These are phyloP conservation scores for Fusarium sp. DNA, from an alignment of 2,329 filamentous ascomycete species.

Conservation along the genomic window DNA sequence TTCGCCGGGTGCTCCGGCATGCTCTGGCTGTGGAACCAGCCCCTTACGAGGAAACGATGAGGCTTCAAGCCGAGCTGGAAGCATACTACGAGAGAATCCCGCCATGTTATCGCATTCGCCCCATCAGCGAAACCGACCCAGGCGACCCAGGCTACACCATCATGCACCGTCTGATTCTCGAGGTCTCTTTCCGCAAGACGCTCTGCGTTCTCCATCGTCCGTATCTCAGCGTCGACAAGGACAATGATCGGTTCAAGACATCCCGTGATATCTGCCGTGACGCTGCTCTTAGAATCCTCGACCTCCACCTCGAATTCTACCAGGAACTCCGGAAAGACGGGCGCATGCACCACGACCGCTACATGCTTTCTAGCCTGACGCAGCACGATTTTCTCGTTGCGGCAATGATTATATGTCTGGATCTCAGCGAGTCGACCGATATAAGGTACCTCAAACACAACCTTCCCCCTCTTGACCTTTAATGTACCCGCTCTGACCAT, in stretches of 20 bases:
- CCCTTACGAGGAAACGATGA: constrained; percentile 54
- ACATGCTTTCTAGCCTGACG: constrained; percentile 68
- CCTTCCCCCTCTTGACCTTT: neutral
- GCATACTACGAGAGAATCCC: constrained; percentile 57
- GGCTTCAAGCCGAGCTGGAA: constrained; percentile 59
- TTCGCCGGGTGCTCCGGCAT: constrained; percentile 61
- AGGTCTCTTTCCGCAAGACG: constrained; percentile 64
- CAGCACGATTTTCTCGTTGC: constrained; percentile 73
- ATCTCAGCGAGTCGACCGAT: constrained; percentile 59
- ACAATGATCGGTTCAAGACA: constrained; percentile 55
- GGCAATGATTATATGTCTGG: constrained; percentile 72
- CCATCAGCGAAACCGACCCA: constrained; percentile 61
- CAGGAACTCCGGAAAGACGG: constrained; percentile 64
- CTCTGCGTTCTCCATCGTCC: constrained; percentile 67
- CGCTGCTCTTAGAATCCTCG: constrained; percentile 61
- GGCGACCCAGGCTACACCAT: constrained; percentile 62
- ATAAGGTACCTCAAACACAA: constrained; percentile 50
- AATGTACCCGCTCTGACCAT: constrained; percentile 18
- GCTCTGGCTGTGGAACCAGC: constrained; percentile 56
- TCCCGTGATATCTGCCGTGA: constrained; percentile 61
- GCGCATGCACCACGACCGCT: constrained; percentile 66
- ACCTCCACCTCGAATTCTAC: constrained; percentile 65
- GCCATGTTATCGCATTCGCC: constrained; percentile 57
- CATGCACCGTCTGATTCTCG: constrained; percentile 65
- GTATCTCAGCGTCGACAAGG: constrained; percentile 60